phyloP scores from a whole-genome alignment of 2,329 filamentous ascomycete species.

The Aspergillus sp. region DNA sequence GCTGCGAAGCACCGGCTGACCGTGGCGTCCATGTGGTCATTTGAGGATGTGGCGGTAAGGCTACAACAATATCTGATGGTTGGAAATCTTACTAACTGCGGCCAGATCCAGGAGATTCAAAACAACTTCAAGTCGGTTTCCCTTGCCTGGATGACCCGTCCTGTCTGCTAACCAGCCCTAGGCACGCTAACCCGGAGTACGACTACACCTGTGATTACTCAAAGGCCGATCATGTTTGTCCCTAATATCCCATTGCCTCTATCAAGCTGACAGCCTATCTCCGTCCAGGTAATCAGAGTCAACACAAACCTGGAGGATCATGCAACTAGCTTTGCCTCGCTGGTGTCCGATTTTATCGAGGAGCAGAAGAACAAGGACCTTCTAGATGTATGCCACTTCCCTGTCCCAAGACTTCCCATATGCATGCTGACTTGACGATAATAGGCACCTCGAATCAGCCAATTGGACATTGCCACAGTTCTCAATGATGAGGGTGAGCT shows the following conservation, averaged over 20 bases:
- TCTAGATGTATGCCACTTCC: constrained; percentile 19
- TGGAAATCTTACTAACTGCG: constrained; percentile 3
- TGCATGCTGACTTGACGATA: too few species aligned
- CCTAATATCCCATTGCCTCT: not conserved
- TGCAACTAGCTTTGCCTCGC: constrained; percentile 5
- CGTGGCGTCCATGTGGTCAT: constrained; percentile 24
- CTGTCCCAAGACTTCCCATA: too few species aligned
- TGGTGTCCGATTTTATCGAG: constrained; percentile 18
- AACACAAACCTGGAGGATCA: constrained; percentile 11
- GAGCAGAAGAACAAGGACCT: constrained; percentile 21
- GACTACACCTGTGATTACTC: constrained; percentile 16
- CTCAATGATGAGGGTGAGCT: constrained; percentile 5
- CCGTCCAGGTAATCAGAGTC: constrained; percentile 19
- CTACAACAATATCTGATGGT: not conserved
- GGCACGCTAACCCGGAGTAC: constrained; percentile 3
- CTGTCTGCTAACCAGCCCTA: constrained; percentile 2
- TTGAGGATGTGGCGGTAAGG: constrained; percentile 23
- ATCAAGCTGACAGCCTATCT: too few species aligned
- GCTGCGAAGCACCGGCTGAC: constrained; percentile 13
- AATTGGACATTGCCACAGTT: constrained; percentile 12
- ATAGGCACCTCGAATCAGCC: constrained; percentile 19
- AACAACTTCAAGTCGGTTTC: constrained; percentile 13
- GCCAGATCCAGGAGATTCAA: constrained; percentile 18
- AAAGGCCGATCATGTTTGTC: constrained; percentile 14
- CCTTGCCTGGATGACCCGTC: not conserved